phyloP scores from a whole-genome alignment of 441 rosid genomes.

The Daphne laureola region DNA sequence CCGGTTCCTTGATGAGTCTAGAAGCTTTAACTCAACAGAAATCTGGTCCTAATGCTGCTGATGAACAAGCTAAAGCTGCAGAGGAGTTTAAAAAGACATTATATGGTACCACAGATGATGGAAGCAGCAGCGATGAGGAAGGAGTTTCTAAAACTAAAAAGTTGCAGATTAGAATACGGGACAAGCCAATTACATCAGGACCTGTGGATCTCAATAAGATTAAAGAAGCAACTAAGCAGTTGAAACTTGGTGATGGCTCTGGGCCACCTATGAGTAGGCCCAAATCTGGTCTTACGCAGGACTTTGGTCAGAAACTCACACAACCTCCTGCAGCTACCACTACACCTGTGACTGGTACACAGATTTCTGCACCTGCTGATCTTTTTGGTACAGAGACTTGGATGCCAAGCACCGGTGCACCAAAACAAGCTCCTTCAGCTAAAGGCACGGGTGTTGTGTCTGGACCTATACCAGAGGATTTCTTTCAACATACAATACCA shows the following conservation, averaged over 20 bases:
- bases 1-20: conserved; percentile 67
- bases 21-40: conserved; percentile 54
- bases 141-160: conserved; percentile 63
- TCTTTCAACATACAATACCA: conserved; percentile 85
- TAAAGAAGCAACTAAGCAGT: conserved; percentile 85
- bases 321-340: conserved; percentile 39
- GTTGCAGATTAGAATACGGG: conserved; percentile 84
- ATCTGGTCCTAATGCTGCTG: conserved; percentile 37
- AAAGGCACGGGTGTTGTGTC: conserved; percentile 41
- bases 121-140: conserved; percentile 97
- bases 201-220: conserved; percentile 84
- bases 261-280: conserved; percentile 68
- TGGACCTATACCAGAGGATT: conserved; percentile 89
- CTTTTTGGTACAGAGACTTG: conserved; percentile 58
- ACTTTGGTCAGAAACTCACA: conserved; percentile 44
- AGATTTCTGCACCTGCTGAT: conserved; percentile 55
- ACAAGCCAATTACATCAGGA: conserved; percentile 68
- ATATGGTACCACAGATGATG: conserved; percentile 73
- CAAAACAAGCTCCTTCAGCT: conserved; percentile 48
- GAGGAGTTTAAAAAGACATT: conserved; percentile 95
- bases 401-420: conserved; percentile 34
- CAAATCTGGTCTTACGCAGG: conserved; percentile 64
- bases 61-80: conserved; percentile 93
- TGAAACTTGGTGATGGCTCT: conserved; percentile 81
- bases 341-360: conserved; percentile 29